Conservation (phyloP, 108 stramenopile genomes). For the Skeletonema costatum region DNA sequence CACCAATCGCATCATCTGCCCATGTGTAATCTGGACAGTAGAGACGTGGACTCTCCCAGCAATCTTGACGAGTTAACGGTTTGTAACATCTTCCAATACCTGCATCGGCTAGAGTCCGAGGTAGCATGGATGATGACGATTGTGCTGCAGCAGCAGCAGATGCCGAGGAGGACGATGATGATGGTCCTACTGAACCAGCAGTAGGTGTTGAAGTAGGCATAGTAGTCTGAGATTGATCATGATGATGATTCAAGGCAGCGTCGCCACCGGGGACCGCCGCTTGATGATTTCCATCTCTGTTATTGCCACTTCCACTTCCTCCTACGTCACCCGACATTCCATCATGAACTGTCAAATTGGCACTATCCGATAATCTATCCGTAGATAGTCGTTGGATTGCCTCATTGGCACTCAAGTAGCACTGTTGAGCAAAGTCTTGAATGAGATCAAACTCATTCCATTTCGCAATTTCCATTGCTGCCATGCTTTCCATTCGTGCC, state of each 20-base stretch:
- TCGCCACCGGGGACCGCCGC: background rate
- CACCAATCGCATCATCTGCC: constrained; percentile 75
- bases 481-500: background rate
- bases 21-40: constrained; percentile 86
- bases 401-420: constrained; percentile 64
- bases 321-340: background rate
- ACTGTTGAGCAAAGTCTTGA: constrained; percentile 70
- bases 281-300: background rate
- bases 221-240: background rate
- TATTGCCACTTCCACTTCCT: background rate
- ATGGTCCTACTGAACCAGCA: background rate
- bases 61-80: constrained; percentile 61
- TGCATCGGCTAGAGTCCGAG: constrained; percentile 16
- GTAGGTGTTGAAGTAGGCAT: background rate
- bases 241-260: background rate
- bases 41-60: constrained; percentile 87
- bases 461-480: constrained; percentile 23
- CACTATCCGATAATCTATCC: constrained; percentile 71
- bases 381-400: constrained; percentile 74
- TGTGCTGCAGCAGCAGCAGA: background rate
- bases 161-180: background rate
- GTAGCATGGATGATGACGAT: constrained; percentile 8
- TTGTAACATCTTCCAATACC: constrained; percentile 51
- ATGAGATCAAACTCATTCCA: constrained; percentile 52
- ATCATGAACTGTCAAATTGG: constrained; percentile 62